A percentile compares a stretch with the other conserved stretches of the same genome.
These are phyloP conservation scores for Trametes cingulata DNA, from an alignment of 768 basidiomycete genomes.

Conservation along the genomic window DNA sequence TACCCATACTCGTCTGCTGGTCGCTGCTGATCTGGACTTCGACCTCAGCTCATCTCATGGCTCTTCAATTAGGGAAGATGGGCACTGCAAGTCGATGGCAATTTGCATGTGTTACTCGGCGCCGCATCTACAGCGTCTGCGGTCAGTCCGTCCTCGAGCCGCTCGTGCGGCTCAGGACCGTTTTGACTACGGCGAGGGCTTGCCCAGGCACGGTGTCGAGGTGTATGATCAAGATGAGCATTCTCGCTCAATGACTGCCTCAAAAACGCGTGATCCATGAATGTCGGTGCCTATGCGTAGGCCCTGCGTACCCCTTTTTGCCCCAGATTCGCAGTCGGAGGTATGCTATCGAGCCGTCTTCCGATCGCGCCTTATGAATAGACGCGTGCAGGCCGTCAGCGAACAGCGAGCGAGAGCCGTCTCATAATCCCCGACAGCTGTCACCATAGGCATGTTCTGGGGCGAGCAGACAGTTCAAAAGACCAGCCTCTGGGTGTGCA, in stretches of 20 bases:
- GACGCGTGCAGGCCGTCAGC: slow-evolving; percentile 4
- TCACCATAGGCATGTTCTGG: slow-evolving; percentile 5
- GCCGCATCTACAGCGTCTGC: background rate
- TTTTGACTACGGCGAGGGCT: background rate
- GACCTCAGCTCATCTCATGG: no score
- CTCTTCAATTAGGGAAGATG: background rate
- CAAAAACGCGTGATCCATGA: background rate
- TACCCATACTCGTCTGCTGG: no score
- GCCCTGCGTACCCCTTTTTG: background rate
- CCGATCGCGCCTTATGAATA: slow-evolving; percentile 4
- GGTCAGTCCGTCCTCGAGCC: background rate
- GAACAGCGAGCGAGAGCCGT: slow-evolving; percentile 3
- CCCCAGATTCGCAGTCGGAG: slow-evolving; percentile 9
- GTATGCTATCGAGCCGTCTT: background rate
- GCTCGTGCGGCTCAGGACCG: background rate
- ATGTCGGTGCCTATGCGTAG: background rate
- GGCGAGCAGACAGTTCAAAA: slow-evolving; percentile 10
- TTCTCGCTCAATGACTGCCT: no score
- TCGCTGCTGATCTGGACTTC: no score
- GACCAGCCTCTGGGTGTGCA: background rate
- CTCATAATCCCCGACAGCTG: slow-evolving; percentile 4
- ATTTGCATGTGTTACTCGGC: background rate
- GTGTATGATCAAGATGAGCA: no score
- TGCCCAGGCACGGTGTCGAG: background rate
- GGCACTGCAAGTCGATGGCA: background rate